A percentile compares a stretch with the other conserved stretches of the same genome.
phyloP scores from a whole-genome alignment of 1,284 basidiomycete species.

The Mycosarcoma maydis region DNA sequence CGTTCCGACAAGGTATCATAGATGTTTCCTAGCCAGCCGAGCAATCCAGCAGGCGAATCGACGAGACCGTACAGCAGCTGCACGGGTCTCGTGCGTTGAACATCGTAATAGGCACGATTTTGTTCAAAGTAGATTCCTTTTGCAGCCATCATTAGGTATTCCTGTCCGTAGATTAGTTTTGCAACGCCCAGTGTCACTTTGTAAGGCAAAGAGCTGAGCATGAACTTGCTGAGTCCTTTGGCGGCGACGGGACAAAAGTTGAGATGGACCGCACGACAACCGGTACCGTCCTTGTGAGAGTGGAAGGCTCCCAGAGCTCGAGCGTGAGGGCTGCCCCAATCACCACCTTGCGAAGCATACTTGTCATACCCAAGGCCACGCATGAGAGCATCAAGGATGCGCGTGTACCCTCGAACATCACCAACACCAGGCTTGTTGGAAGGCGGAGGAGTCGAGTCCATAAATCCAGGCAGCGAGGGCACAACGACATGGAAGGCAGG shows the following conservation, averaged over 20 bases:
- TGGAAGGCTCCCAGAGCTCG: conserved; percentile 40
- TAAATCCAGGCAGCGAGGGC: conserved; percentile 57
- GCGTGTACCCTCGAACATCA: conserved; percentile 44
- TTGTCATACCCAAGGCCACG: conserved; percentile 46
- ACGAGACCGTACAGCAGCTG: conserved; percentile 48
- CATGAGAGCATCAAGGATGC: conserved; percentile 58
- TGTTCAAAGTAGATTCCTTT: conserved; percentile 40
- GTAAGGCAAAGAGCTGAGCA: conserved; percentile 30
- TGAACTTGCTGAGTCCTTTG: conserved; percentile 36
- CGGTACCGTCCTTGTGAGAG: conserved; percentile 46
- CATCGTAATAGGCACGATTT: conserved; percentile 50
- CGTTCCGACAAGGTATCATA: conserved; percentile 30
- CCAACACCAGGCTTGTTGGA: conserved; percentile 34
- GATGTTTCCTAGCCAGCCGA: conserved; percentile 55
- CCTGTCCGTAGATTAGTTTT: conserved; percentile 40
- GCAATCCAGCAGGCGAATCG: conserved; percentile 53
- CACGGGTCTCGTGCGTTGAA: conserved; percentile 40
- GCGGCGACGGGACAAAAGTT: conserved; percentile 58
- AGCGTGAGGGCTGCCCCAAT: conserved; percentile 57
- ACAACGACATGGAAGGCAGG: conserved; percentile 62
- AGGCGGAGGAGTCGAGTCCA: conserved; percentile 51
- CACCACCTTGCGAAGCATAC: conserved; percentile 59
- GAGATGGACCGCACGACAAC: conserved; percentile 56
- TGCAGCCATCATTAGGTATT: conserved; percentile 28
- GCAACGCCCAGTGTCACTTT: conserved; percentile 37